These are phyloP conservation scores for Cadophora gregata DNA, from an alignment of 2,329 filamentous ascomycete species.

Conservation along the genomic window DNA sequence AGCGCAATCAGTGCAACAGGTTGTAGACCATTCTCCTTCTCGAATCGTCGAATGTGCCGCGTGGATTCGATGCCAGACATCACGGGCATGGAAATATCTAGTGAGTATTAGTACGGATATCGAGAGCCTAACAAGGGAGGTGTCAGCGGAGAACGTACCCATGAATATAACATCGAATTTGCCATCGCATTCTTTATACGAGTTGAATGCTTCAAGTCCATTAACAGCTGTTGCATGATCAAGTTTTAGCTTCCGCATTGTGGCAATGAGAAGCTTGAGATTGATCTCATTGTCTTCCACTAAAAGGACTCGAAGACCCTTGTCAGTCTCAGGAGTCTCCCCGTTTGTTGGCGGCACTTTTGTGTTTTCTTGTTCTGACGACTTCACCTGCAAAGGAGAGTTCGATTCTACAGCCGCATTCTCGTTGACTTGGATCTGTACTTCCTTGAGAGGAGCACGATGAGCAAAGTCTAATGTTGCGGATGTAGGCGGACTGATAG, in stretches of 20 bases:
- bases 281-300: conserved; percentile 53
- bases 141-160: conserved; percentile 43
- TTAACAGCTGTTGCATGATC: conserved; percentile 50
- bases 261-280: conserved; percentile 44
- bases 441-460: conserved; percentile 2
- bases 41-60: conserved; percentile 54
- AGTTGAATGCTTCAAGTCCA: conserved; percentile 54
- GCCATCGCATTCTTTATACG: conserved; percentile 40
- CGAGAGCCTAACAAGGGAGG: background rate
- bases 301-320: conserved; percentile 43
- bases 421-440: background rate
- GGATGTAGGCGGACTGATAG: conserved; percentile 8
- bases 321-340: conserved; percentile 2
- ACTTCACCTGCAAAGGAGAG: background rate
- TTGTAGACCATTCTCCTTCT: conserved; percentile 49
- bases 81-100: conserved; percentile 62
- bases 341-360: background rate
- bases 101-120: conserved; percentile 8
- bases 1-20: conserved; percentile 57
- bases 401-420: conserved; percentile 4
- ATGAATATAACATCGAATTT: conserved; percentile 54
- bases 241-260: conserved; percentile 43
- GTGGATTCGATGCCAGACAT: conserved; percentile 58
- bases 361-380: conserved; percentile 1
- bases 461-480: conserved; percentile 26